Conservation (phyloP, 1,284 basidiomycete genomes). For the Rhizopogon hawkerae region DNA sequence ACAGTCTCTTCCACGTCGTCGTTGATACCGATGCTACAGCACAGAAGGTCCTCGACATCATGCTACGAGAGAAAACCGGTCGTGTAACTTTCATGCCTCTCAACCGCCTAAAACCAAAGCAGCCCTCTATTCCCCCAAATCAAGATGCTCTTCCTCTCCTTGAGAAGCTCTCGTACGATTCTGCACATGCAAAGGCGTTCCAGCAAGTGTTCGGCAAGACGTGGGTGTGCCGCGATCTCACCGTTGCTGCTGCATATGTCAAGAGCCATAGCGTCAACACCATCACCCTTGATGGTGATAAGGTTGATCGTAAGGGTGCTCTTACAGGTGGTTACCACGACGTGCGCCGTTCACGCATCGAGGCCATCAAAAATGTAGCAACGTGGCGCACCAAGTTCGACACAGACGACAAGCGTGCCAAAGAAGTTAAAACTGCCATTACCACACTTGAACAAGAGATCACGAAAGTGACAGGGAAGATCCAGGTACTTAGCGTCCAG, state of each 20-base stretch:
- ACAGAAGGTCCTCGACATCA: constrained; percentile 77
- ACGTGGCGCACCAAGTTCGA: constrained; percentile 73
- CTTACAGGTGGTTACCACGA: constrained; percentile 97
- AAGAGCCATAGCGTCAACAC: constrained; percentile 93
- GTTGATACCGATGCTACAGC: constrained; percentile 95
- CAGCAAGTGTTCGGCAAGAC: constrained; percentile 99
- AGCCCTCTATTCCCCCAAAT: constrained; percentile 59
- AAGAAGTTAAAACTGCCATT: constrained; percentile 70
- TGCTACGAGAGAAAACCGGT: constrained; percentile 88
- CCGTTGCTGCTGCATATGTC: constrained; percentile 89
- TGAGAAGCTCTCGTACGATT: constrained; percentile 77
- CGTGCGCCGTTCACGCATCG: constrained; percentile 81
- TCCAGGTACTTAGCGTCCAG: constrained; percentile 65
- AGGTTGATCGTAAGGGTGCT: constrained; percentile 93
- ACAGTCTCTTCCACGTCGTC: constrained; percentile 92
- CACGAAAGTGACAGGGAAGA: constrained; percentile 65
- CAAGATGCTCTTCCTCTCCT: constrained; percentile 86
- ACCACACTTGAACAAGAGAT: constrained; percentile 80
- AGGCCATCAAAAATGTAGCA: constrained; percentile 74
- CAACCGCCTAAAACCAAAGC: constrained; percentile 86
- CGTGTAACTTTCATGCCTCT: constrained; percentile 98
- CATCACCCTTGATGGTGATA: constrained; percentile 96
- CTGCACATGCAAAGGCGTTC: constrained; percentile 72
- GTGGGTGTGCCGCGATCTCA: constrained; percentile 89
- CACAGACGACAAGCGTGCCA: constrained; percentile 53